A percentile compares a stretch with the other conserved stretches of the same genome.
Evolutionary conservation across 2,329 filamentous ascomycete species (phyloP).

Genomic region (Aureobasidium lini): DNA sequence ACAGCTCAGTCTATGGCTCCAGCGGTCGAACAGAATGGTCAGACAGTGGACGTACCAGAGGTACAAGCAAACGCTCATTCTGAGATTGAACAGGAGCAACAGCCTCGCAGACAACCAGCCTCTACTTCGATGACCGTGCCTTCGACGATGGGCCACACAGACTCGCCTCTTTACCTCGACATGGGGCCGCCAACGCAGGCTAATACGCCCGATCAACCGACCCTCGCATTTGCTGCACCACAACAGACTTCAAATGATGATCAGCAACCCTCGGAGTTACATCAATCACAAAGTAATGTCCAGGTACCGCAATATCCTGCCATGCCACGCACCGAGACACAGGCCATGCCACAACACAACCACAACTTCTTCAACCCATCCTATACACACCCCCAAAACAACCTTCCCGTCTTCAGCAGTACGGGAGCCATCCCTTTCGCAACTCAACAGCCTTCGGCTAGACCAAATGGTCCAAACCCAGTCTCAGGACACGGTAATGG

Average conservation of each 20-base stretch:
- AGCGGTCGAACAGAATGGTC: not conserved
- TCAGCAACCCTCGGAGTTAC: not conserved
- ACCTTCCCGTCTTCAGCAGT: constrained; percentile 17
- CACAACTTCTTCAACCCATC: constrained; percentile 2
- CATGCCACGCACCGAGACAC: too few species aligned
- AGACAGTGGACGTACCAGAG: rapidly evolving
- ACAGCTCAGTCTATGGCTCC: not conserved
- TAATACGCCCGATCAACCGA: not conserved
- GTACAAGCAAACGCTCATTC: not conserved
- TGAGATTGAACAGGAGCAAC: not conserved
- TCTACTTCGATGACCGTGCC: not conserved
- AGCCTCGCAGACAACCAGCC: not conserved
- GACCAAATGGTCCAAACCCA: not conserved
- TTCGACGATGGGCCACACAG: not conserved
- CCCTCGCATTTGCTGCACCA: not conserved
- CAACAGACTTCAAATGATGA: too few species aligned
- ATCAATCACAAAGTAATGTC: too few species aligned
- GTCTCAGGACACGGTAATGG: constrained; percentile 13
- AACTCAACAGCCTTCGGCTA: not conserved
- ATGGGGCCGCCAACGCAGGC: not conserved
- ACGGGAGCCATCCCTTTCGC: constrained; percentile 28
- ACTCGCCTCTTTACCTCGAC: not conserved
- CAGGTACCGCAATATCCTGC: not conserved
- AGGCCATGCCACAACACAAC: not conserved
- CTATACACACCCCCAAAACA: constrained; percentile 6